phyloP scores from a whole-genome alignment of 345 rosid genomes.

The Mallotus nudiflorus region DNA sequence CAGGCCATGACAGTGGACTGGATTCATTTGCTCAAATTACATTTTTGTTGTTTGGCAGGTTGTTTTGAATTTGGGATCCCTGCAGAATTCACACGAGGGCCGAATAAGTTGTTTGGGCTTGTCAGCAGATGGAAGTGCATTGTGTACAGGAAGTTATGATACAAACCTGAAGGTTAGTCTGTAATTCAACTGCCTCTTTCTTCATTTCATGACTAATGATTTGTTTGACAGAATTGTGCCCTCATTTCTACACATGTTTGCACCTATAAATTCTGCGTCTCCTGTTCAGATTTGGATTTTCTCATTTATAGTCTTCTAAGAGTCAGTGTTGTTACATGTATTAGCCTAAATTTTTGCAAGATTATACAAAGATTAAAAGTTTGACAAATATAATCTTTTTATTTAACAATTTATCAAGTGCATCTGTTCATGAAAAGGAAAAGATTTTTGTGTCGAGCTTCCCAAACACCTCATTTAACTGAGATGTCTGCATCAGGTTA shows the following conservation, averaged over 20 bases:
- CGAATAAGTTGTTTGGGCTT: conserved; percentile 88
- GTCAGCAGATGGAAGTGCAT: conserved; percentile 98
- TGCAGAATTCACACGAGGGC: conserved; percentile 73
- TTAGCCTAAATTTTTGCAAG: neutral
- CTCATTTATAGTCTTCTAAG: neutral
- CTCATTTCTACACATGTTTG: neutral
- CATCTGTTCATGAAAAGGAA: neutral
- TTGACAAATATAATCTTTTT: too few species aligned
- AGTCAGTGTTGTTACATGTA: neutral
- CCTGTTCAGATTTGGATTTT: neutral
- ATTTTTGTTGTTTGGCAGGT: conserved; percentile 46
- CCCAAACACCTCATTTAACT: neutral
- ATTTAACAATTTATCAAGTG: neutral
- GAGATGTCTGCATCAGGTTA: neutral
- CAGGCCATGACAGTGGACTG: neutral
- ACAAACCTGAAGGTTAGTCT: conserved; percentile 86
- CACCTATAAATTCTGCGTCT: neutral
- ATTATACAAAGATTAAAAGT: neutral
- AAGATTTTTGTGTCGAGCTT: too few species aligned
- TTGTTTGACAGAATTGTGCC: neutral
- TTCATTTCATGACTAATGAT: neutral
- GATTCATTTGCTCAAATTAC: conserved; percentile 11
- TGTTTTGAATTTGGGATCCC: conserved; percentile 70
- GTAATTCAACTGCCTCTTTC: neutral
- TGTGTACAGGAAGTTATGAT: conserved; percentile 99